Conservation (phyloP, 176 grass and related monocot genomes). For the Dactylis glomerata region DNA sequence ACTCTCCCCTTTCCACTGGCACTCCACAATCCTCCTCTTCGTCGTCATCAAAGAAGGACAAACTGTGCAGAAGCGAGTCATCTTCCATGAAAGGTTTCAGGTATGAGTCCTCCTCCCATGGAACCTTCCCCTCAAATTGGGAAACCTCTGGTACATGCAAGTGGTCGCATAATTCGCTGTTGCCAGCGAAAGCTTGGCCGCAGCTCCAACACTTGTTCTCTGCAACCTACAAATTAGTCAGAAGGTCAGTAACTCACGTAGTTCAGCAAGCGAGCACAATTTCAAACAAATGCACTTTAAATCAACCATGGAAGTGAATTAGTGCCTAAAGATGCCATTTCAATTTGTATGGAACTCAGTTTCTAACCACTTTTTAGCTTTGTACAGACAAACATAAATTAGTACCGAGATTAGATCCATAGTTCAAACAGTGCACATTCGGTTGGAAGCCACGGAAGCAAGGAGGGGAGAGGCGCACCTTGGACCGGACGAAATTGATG, state of each 20-base stretch:
- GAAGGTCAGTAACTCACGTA: background rate
- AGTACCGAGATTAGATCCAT: background rate
- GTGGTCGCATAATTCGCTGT: slow-evolving; percentile 38
- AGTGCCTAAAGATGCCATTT: background rate
- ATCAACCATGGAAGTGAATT: background rate
- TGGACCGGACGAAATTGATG: slow-evolving; percentile 75
- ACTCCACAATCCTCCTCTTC: slow-evolving; percentile 39
- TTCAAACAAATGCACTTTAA: background rate
- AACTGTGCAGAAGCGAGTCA: slow-evolving; percentile 78
- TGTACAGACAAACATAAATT: background rate
- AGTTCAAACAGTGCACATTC: background rate
- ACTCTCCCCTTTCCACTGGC: slow-evolving; percentile 39
- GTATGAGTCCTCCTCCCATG: slow-evolving; percentile 68
- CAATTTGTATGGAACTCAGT: background rate
- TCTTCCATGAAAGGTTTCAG: slow-evolving; percentile 84
- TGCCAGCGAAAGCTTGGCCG: slow-evolving; percentile 37
- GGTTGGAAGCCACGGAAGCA: background rate
- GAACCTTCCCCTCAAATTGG: slow-evolving; percentile 37
- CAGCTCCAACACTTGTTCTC: slow-evolving; percentile 78
- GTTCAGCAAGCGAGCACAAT: background rate
- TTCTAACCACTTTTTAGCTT: background rate
- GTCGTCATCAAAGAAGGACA: slow-evolving; percentile 52
- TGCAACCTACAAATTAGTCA: slow-evolving; percentile 57
- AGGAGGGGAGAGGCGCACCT: slow-evolving; percentile 37
- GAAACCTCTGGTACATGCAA: slow-evolving; percentile 32